phyloP scores from a whole-genome alignment of 768 basidiomycete species.

The Tubosaeta sp. region DNA sequence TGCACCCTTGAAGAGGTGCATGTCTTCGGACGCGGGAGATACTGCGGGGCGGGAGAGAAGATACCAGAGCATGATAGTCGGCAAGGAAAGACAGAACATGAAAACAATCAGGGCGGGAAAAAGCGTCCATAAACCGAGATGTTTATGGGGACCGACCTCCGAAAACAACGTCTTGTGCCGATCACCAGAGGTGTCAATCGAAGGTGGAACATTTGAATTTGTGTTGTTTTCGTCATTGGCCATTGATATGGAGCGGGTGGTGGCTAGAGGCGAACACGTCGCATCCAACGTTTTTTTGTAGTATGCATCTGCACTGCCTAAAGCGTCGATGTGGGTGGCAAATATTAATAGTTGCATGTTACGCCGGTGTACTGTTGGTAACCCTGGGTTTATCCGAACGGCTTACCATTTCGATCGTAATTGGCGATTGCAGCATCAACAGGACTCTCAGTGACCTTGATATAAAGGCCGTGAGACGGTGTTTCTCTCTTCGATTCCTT shows the following conservation, averaged over 20 bases:
- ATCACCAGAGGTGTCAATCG: not conserved
- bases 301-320: no score
- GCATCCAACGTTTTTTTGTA: no score
- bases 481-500: no score
- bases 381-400: no score
- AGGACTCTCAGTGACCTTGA: no score
- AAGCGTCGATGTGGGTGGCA: no score
- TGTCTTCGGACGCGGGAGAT: constrained; percentile 1
- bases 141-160: not conserved
- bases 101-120: not conserved
- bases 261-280: not conserved
- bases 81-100: not conserved
- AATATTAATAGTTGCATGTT: no score
- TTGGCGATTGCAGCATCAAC: no score
- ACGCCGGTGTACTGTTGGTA: no score
- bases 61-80: constrained; percentile 1
- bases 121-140: not conserved
- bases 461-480: no score
- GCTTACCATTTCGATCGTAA: no score
- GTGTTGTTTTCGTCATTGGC: not conserved
- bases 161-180: not conserved
- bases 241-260: not conserved
- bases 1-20: constrained; percentile 1
- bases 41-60: not conserved
- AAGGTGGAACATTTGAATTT: not conserved